A percentile compares a stretch with the other conserved stretches of the same genome.
phyloP scores from a whole-genome alignment of 805 yeast genomes.

The Kodamaea laetipori region DNA sequence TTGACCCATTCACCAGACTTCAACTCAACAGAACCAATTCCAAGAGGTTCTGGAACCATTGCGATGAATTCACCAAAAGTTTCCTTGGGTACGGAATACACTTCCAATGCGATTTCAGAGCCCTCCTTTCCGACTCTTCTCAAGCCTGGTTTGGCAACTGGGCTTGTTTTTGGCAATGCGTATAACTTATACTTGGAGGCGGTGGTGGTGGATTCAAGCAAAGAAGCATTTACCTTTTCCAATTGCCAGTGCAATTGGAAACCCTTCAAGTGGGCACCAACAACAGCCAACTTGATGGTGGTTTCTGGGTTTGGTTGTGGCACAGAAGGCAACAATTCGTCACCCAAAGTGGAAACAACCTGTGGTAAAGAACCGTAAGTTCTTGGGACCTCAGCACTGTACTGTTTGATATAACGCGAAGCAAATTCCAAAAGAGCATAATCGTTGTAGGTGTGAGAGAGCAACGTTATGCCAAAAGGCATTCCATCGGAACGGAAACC shows the following conservation, averaged over 20 bases:
- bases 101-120: constrained; percentile 68
- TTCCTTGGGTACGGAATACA: constrained; percentile 79
- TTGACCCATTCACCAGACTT: constrained; percentile 81
- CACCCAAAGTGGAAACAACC: constrained; percentile 39
- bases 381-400: constrained; percentile 50
- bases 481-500: constrained; percentile 84
- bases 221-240: constrained; percentile 75
- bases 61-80: constrained; percentile 79
- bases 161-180: constrained; percentile 81
- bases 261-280: constrained; percentile 92
- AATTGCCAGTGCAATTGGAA: constrained; percentile 94
- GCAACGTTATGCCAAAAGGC: constrained; percentile 87
- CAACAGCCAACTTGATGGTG: constrained; percentile 79
- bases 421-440: constrained; percentile 88
- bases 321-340: constrained; percentile 46
- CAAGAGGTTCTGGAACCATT: constrained; percentile 93
- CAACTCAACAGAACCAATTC: constrained; percentile 90
- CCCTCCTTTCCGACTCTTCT: constrained; percentile 64
- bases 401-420: constrained; percentile 57
- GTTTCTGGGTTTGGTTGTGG: constrained; percentile 47
- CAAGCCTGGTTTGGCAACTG: constrained; percentile 87
- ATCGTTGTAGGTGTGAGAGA: constrained; percentile 82
- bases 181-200: constrained; percentile 71
- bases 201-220: constrained; percentile 67
- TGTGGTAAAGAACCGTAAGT: constrained; percentile 54